phyloP scores from a whole-genome alignment of 2,329 filamentous ascomycete genomes.

The Pyricularia pennisetigena region DNA sequence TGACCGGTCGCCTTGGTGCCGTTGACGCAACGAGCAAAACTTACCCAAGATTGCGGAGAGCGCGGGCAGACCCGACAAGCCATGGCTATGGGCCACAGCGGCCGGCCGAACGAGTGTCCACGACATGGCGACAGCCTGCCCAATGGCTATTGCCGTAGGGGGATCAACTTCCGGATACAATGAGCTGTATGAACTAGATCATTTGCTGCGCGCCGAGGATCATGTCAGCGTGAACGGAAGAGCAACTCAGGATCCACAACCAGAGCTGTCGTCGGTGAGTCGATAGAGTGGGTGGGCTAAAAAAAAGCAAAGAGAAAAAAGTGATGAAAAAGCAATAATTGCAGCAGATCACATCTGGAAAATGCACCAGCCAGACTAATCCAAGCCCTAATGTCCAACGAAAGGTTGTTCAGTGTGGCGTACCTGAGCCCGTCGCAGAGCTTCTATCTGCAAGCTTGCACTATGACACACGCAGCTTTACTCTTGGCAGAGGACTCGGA shows the following conservation, averaged over 20 bases:
- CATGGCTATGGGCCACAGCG: slow-evolving; percentile 9
- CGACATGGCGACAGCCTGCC: slow-evolving; percentile 8
- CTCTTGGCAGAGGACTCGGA: neutral
- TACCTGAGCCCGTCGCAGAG: neutral
- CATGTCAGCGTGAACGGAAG: neutral
- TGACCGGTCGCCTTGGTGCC: neutral
- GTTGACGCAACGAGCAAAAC: neutral
- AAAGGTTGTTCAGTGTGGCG: neutral
- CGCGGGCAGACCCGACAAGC: slow-evolving; percentile 7
- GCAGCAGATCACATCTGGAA: neutral
- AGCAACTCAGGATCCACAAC: neutral
- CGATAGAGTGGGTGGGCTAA: neutral
- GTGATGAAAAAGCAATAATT: too few species aligned
- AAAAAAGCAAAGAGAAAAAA: neutral
- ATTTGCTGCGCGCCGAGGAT: neutral
- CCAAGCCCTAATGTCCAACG: neutral
- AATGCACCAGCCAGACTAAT: neutral
- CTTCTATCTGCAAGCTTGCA: neutral
- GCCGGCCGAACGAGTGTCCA: slow-evolving; percentile 13
- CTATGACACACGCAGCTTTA: neutral
- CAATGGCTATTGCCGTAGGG: neutral
- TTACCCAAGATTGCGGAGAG: slow-evolving; percentile 11
- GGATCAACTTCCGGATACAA: neutral
- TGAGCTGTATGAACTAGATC: neutral
- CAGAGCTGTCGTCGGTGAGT: neutral